These are phyloP conservation scores for Mimosa bimucronata DNA, from an alignment of 306 rosid genomes.

Conservation along the genomic window DNA sequence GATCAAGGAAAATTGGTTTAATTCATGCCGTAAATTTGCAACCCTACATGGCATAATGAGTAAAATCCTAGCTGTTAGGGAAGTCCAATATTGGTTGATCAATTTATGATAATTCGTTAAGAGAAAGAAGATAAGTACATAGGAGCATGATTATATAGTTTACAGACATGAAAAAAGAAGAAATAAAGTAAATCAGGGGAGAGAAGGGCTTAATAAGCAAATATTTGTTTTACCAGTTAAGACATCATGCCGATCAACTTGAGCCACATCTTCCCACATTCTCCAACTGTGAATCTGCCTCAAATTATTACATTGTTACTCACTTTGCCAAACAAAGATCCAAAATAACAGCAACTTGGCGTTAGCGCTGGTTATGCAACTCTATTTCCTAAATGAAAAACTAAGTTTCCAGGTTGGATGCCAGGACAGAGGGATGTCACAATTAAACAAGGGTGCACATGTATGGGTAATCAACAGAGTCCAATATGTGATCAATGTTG, in stretches of 20 bases:
- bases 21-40: background rate
- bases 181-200: constrained; percentile 3
- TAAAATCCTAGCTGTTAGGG: background rate
- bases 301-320: constrained; percentile 37
- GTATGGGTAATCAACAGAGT: background rate
- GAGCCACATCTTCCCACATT: constrained; percentile 93
- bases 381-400: background rate
- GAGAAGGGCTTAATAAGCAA: background rate
- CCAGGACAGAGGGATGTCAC: background rate
- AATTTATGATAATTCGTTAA: background rate
- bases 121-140: background rate
- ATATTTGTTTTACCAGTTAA: constrained; percentile 59
- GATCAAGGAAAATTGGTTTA: background rate
- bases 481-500: background rate
- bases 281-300: constrained; percentile 97
- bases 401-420: background rate
- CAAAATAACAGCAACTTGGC: constrained; percentile 20
- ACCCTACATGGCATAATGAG: background rate
- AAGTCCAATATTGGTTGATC: background rate
- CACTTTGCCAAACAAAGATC: constrained; percentile 34
- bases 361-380: constrained; percentile 9
- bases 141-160: background rate
- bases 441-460: background rate
- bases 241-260: constrained; percentile 62
- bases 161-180: background rate